A percentile compares a stretch with the other conserved stretches of the same genome.
These are phyloP conservation scores for Epichloe baconii DNA, from an alignment of 2,329 filamentous ascomycete genomes.

Conservation along the genomic window DNA sequence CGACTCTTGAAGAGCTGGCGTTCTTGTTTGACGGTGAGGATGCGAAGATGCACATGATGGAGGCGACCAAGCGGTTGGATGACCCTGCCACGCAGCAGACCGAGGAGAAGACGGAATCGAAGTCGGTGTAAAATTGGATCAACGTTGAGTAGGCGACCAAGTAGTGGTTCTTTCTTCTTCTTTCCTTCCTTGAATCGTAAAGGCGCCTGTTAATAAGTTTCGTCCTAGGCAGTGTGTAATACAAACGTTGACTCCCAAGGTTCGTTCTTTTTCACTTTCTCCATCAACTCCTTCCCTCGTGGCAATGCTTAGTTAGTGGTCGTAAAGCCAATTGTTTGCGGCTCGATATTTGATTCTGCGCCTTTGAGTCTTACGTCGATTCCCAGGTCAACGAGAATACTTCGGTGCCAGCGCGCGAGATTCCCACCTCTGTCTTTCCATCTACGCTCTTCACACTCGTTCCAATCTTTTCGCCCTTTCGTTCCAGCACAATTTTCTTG, in stretches of 20 bases:
- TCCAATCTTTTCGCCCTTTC: constrained; percentile 27
- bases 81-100: constrained; percentile 4
- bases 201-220: too few relatives aligned
- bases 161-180: not conserved
- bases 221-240: too few relatives aligned
- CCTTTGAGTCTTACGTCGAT: not conserved
- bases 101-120: constrained; percentile 1
- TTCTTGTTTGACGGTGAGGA: constrained; percentile 19
- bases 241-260: too few relatives aligned
- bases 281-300: too few relatives aligned
- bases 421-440: constrained; percentile 28
- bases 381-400: constrained; percentile 29
- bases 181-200: not conserved
- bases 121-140: not conserved
- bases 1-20: constrained; percentile 22
- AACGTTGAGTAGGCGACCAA: too few relatives aligned
- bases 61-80: constrained; percentile 9
- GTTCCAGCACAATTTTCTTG: constrained; percentile 24
- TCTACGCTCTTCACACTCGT: constrained; percentile 25
- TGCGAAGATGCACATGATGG: constrained; percentile 14
- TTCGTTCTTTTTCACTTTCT: too few relatives aligned
- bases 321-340: too few relatives aligned
- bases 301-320: too few relatives aligned
- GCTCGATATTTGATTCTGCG: not conserved
- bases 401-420: constrained; percentile 26